These are phyloP conservation scores for Metschnikowia borealis DNA, from an alignment of 805 yeast genomes.

Conservation along the genomic window DNA sequence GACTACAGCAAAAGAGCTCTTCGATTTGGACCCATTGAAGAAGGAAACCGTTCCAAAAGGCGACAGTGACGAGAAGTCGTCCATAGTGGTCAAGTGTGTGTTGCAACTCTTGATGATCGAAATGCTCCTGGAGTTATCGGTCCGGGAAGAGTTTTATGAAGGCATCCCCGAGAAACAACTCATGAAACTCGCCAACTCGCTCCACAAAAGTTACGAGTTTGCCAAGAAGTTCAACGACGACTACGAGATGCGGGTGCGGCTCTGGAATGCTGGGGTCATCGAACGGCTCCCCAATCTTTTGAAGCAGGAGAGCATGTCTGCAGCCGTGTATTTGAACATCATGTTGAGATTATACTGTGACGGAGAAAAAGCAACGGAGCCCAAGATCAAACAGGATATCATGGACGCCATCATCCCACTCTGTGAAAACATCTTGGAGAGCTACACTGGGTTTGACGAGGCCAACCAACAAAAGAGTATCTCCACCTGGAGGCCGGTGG, in stretches of 20 bases:
- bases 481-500: constrained; percentile 87
- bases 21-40: constrained; percentile 53
- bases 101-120: constrained; percentile 87
- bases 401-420: constrained; percentile 56
- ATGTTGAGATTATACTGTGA: constrained; percentile 78
- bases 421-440: constrained; percentile 64
- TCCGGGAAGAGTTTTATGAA: constrained; percentile 62
- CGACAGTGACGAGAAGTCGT: constrained; percentile 40
- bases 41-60: constrained; percentile 3
- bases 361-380: constrained; percentile 44
- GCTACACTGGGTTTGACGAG: constrained; percentile 71
- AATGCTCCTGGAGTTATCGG: constrained; percentile 74
- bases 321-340: constrained; percentile 80
- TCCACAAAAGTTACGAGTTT: constrained; percentile 72
- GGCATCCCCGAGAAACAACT: constrained; percentile 65
- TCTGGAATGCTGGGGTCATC: constrained; percentile 90
- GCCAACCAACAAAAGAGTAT: constrained; percentile 76
- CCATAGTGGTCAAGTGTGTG: constrained; percentile 89
- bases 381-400: constrained; percentile 46
- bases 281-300: constrained; percentile 87
- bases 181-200: constrained; percentile 52
- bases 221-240: constrained; percentile 86
- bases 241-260: constrained; percentile 77
- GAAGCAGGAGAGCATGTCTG: constrained; percentile 86
- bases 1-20: constrained; percentile 84